Evolutionary conservation across 75 land plant species (phyloP), one percentile per base, ranked within the genome.

Genomic region (Pinus tabuliformis): DNA sequence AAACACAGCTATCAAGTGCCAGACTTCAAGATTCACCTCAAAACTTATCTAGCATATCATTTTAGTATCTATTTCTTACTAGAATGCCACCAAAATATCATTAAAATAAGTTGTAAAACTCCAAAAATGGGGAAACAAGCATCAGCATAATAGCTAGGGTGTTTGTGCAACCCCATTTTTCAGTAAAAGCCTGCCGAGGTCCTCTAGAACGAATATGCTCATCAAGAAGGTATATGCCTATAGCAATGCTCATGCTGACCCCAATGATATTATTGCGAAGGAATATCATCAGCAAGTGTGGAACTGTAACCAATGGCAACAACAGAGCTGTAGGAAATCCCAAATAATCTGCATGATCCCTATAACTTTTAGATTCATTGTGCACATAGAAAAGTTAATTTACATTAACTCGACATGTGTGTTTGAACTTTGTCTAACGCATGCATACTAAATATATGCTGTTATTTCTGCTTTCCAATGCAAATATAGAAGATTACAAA

Each of bases 201-300:
- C 22, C 45, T 20, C 52, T 39, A 12, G n/a, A 66, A 37, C 71
- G 37, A 45, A 66, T 39, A 66, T 39, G 71, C 11, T 21, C 45
- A 66, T 66, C 49, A 37, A 66, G 45, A 66, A 66, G 42, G 20
- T 37, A 18, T 37, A 21, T 7, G 20, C 71, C 71, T 20, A 66
- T 66, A 39, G 45, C 21, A 6, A 66, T 21, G n/a, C 71, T 66
- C 18, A 39, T 17, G 45, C 15, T 66, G 42, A 49, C 21, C 49
- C 71, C 71, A 15, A 66, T 6, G 37, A 66, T 66, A 66, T 66
- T 66, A 45, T 66, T 66, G 21, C 71, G 71, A 37, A 66, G 71
- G 39, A 9, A 66, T 36, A 4, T 66, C 20, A 36, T 21, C 71
- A 66, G 52, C 42, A 66, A 37, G 18, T 66, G 71, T 5, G 71